These are phyloP conservation scores for Selaginella moellendorffii DNA, from an alignment of 75 land plant genomes.

Conservation along the genomic window DNA sequence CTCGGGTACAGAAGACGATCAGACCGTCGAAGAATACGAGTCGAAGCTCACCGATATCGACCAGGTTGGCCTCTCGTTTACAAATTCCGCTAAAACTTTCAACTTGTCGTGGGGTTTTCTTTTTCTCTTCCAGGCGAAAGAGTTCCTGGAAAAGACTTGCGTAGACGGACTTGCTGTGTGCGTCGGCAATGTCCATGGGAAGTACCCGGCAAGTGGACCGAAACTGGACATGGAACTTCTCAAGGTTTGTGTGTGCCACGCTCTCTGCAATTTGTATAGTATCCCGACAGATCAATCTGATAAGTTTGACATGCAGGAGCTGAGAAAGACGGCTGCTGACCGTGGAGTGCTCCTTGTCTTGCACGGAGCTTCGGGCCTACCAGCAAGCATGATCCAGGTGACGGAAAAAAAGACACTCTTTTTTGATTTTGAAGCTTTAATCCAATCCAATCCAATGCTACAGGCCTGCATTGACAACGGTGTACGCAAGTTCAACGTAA, in stretches of 20 bases:
- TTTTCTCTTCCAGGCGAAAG: conserved; percentile 45
- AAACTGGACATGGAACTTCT: conserved; percentile 78
- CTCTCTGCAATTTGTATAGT: neutral
- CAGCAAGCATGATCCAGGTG: conserved; percentile 71
- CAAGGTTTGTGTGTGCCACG: conserved; percentile 41
- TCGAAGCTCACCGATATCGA: conserved; percentile 64
- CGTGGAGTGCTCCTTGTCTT: conserved; percentile 66
- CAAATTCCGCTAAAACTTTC: neutral
- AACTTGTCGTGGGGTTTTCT: neutral
- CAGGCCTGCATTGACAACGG: conserved; percentile 75
- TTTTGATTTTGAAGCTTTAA: too few species aligned
- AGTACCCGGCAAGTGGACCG: conserved; percentile 84
- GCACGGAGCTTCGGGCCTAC: conserved; percentile 94
- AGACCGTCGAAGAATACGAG: conserved; percentile 89
- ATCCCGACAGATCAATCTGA: neutral
- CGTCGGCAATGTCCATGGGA: conserved; percentile 98
- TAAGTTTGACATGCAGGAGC: conserved; percentile 46
- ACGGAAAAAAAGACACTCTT: too few species aligned
- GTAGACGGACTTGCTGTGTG: conserved; percentile 98
- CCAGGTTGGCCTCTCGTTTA: conserved; percentile 35
- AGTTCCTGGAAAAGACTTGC: conserved; percentile 59
- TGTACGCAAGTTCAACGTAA: conserved; percentile 86
- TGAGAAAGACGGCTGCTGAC: conserved; percentile 33
- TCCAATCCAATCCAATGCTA: neutral
- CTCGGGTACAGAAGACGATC: conserved; percentile 91